A percentile compares a stretch with the other conserved stretches of the same genome.
Conservation (phyloP, 495 filamentous ascomycete species). For the Xylaria cubensis region DNA sequence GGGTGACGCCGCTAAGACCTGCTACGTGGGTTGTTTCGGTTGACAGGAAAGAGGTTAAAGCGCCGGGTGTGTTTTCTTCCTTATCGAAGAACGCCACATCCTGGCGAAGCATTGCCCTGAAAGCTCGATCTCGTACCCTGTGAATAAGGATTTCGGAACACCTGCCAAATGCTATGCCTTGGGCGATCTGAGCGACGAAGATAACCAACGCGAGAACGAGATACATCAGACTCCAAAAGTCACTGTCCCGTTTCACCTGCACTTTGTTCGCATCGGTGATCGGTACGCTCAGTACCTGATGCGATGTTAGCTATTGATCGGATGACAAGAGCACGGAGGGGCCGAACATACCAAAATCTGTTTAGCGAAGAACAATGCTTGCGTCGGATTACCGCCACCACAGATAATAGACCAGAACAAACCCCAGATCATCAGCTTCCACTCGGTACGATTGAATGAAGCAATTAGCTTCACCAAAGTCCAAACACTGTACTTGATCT, state of each 20-base stretch:
- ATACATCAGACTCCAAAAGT: constrained; percentile 96
- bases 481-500: constrained; percentile 73
- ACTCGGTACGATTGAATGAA: constrained; percentile 81
- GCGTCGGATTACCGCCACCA: constrained; percentile 83
- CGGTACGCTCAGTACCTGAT: constrained; percentile 43
- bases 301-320: constrained; percentile 30
- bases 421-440: constrained; percentile 74
- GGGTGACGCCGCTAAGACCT: constrained; percentile 79
- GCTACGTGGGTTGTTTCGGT: constrained; percentile 85
- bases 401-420: constrained; percentile 79
- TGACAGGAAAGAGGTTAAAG: constrained; percentile 82
- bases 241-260: constrained; percentile 66
- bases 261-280: constrained; percentile 43
- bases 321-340: not conserved
- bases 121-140: constrained; percentile 78
- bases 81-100: constrained; percentile 89
- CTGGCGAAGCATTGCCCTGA: constrained; percentile 88
- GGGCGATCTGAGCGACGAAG: constrained; percentile 69
- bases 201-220: constrained; percentile 86
- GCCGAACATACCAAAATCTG: constrained; percentile 64
- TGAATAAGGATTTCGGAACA: constrained; percentile 85
- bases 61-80: constrained; percentile 84
- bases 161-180: constrained; percentile 80
- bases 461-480: constrained; percentile 83
- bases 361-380: constrained; percentile 91